Evolutionary conservation across 352 stramenopile genomes (phyloP).

Genomic region (Phytopythium cucurbitacearum): DNA sequence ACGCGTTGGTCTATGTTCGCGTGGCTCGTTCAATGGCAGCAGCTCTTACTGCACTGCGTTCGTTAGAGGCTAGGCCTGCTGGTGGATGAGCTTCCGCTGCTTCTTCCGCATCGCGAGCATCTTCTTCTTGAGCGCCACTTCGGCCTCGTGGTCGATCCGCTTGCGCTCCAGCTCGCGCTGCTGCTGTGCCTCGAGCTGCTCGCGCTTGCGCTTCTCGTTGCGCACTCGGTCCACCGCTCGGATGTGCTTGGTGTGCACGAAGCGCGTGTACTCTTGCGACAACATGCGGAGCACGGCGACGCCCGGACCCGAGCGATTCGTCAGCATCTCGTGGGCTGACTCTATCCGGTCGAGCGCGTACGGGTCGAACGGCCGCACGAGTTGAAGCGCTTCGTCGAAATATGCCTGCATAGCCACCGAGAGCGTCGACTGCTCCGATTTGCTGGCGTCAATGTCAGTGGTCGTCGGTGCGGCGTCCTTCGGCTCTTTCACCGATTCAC

Average conservation of each 20-base stretch:
- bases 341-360: constrained; percentile 70
- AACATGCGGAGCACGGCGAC: constrained; percentile 66
- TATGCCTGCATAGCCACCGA: constrained; percentile 34
- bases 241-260: constrained; percentile 82
- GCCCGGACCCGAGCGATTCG: constrained; percentile 47
- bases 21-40: not conserved
- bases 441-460: not conserved
- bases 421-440: constrained; percentile 14
- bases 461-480: not conserved
- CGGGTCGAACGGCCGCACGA: constrained; percentile 61
- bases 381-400: constrained; percentile 58
- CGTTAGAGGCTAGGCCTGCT: constrained; percentile 11
- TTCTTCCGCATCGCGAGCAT: constrained; percentile 81
- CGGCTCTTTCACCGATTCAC: not conserved
- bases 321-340: constrained; percentile 52
- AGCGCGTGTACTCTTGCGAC: constrained; percentile 81
- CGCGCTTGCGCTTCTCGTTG: constrained; percentile 64
- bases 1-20: not conserved
- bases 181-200: constrained; percentile 57
- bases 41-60: not conserved
- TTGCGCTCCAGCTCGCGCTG: constrained; percentile 60
- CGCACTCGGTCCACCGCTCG: constrained; percentile 64
- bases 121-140: constrained; percentile 69
- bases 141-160: constrained; percentile 58
- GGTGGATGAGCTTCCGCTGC: constrained; percentile 39